Evolutionary conservation across 2,329 filamentous ascomycete species (phyloP).

Genomic region (Cordyceps militaris): DNA sequence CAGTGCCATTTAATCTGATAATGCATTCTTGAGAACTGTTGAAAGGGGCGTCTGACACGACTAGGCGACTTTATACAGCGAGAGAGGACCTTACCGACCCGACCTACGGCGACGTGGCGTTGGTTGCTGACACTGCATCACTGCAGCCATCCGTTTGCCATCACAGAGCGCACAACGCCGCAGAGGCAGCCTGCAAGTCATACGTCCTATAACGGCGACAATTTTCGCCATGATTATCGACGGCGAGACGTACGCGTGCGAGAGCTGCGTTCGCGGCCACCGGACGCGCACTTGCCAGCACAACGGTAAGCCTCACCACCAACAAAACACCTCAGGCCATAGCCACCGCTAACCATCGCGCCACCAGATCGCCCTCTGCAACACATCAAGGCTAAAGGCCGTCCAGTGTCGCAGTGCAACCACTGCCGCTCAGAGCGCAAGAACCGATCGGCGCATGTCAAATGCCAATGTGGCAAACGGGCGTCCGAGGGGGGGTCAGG

Average conservation of each 20-base stretch:
- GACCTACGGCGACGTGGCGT: background rate
- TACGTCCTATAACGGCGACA: background rate
- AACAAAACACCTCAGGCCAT: background rate
- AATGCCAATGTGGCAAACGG: conserved; percentile 56
- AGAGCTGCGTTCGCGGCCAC: conserved; percentile 11
- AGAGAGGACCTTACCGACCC: background rate
- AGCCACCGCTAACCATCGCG: background rate
- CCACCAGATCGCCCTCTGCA: conserved; percentile 6
- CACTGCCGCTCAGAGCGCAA: conserved; percentile 11
- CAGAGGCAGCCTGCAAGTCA: background rate
- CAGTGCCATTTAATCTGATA: background rate
- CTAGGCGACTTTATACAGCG: background rate
- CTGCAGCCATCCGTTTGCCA: background rate
- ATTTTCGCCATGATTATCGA: conserved; percentile 7
- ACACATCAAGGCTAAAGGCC: conserved; percentile 8
- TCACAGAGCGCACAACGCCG: background rate
- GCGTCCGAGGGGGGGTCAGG: background rate
- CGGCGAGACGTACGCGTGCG: conserved; percentile 11
- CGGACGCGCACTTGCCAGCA: conserved; percentile 12
- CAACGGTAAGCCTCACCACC: conserved; percentile 18
- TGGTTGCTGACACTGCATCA: background rate
- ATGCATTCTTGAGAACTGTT: background rate
- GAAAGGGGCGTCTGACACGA: background rate
- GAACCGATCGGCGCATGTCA: conserved; percentile 10
- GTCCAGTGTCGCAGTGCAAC: conserved; percentile 11